phyloP scores from a whole-genome alignment of 2,329 filamentous ascomycete species.

The Simplicillium aogashimaense region DNA sequence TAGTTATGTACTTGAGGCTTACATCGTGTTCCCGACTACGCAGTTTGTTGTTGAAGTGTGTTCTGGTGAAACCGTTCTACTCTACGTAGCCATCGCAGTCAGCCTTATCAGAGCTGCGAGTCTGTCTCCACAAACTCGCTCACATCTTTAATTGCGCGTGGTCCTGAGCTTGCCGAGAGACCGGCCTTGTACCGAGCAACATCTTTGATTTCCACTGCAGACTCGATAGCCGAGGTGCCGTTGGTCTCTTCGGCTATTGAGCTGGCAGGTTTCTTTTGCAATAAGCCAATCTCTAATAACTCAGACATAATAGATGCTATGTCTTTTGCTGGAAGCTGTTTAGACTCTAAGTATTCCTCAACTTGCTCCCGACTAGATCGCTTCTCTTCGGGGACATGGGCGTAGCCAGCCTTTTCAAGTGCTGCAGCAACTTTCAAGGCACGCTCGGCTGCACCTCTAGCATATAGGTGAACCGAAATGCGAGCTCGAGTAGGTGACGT shows the following conservation, averaged over 20 bases:
- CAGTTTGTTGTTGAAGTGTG: too few relatives aligned
- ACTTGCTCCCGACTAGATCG: constrained; percentile 39
- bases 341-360: constrained; percentile 36
- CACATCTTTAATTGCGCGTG: constrained; percentile 63
- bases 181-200: constrained; percentile 72
- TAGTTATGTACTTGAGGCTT: too few relatives aligned
- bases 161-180: constrained; percentile 61
- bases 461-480: constrained; percentile 29
- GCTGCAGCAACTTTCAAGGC: constrained; percentile 33
- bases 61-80: too few relatives aligned
- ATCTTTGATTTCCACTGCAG: constrained; percentile 60
- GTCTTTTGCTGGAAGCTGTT: constrained; percentile 38
- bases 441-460: constrained; percentile 47
- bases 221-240: constrained; percentile 28
- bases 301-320: constrained; percentile 35
- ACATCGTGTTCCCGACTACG: too few relatives aligned
- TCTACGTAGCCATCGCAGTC: too few relatives aligned
- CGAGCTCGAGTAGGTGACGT: too few relatives aligned
- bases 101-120: constrained; percentile 69
- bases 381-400: constrained; percentile 28
- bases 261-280: constrained; percentile 22
- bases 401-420: constrained; percentile 23
- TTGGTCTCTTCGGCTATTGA: constrained; percentile 28
- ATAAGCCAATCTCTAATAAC: constrained; percentile 32
- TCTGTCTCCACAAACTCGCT: constrained; percentile 79